phyloP scores from a whole-genome alignment of 1,139 yeast species.

The Kodamaea suecica region DNA sequence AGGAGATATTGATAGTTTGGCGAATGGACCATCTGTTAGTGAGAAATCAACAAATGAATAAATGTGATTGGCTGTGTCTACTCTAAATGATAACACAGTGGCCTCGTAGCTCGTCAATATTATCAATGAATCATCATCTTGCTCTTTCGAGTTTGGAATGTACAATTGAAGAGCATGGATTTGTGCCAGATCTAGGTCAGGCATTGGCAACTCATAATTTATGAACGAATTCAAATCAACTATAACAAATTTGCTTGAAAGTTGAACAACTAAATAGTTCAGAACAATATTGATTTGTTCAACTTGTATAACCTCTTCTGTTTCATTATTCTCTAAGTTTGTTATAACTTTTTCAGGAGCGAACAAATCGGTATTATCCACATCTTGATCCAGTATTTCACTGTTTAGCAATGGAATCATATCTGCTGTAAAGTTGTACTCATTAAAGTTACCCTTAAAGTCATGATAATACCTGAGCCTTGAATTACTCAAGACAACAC shows the following conservation, averaged over 20 bases:
- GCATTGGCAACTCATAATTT: slow-evolving; percentile 28
- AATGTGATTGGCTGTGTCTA: slow-evolving; percentile 23
- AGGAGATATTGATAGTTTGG: slow-evolving; percentile 52
- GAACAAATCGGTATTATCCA: background rate
- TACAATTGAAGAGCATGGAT: background rate
- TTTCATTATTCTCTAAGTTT: slow-evolving; percentile 32
- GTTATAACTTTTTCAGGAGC: slow-evolving; percentile 22
- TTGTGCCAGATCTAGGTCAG: background rate
- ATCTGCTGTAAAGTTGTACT: slow-evolving; percentile 26
- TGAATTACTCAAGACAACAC: slow-evolving; percentile 58
- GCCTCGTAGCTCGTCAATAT: slow-evolving; percentile 28
- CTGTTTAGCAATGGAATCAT: slow-evolving; percentile 29
- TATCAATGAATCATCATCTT: slow-evolving; percentile 10
- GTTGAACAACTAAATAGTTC: slow-evolving; percentile 30
- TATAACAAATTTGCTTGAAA: slow-evolving; percentile 27
- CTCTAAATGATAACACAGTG: slow-evolving; percentile 28
- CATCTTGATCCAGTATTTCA: slow-evolving; percentile 31
- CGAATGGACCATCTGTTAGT: slow-evolving; percentile 59
- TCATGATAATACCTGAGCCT: slow-evolving; percentile 64
- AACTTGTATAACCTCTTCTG: slow-evolving; percentile 31
- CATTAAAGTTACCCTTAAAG: slow-evolving; percentile 64
- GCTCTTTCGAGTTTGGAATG: slow-evolving; percentile 8
- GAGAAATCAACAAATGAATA: slow-evolving; percentile 34
- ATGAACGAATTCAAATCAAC: slow-evolving; percentile 24
- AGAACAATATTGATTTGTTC: slow-evolving; percentile 24